These are phyloP conservation scores for Petunia hybrid DNA, from an alignment of 305 asterid genomes.

Conservation along the genomic window DNA sequence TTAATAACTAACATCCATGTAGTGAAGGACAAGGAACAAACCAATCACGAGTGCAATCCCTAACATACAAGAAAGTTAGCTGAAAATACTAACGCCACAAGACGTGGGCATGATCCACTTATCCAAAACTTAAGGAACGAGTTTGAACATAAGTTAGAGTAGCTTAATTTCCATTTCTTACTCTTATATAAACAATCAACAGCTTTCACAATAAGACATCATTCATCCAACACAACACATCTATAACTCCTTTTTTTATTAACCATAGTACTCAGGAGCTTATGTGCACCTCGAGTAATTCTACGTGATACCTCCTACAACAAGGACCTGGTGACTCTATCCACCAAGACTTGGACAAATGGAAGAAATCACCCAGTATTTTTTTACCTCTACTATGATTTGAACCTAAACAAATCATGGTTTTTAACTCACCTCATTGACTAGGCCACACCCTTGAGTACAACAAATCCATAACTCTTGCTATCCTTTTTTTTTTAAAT, in stretches of 20 bases:
- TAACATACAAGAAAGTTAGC: not conserved
- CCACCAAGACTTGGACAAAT: too few relatives aligned
- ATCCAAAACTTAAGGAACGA: not conserved
- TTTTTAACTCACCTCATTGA: too few relatives aligned
- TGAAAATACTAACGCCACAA: not conserved
- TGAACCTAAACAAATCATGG: too few relatives aligned
- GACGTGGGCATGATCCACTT: not conserved
- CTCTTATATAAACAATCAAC: not conserved
- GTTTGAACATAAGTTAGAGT: not conserved
- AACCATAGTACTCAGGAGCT: too few relatives aligned
- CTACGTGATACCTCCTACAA: too few relatives aligned
- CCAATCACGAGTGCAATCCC: not conserved
- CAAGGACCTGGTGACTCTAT: too few relatives aligned
- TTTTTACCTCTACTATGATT: too few relatives aligned
- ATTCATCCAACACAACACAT: conserved; percentile 12
- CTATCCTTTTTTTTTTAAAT: conserved; percentile 1
- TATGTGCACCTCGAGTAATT: too few relatives aligned
- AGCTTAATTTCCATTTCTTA: conserved; percentile 8
- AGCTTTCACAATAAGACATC: not conserved
- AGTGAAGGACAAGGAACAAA: not conserved
- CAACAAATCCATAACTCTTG: not conserved
- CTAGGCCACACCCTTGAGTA: too few relatives aligned
- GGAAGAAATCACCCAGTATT: too few relatives aligned
- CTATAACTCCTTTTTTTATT: not conserved
- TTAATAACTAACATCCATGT: not conserved